Base-by-base conservation (phyloP, 169 alveolate species). In the Perkinsus marinus region DNA sequence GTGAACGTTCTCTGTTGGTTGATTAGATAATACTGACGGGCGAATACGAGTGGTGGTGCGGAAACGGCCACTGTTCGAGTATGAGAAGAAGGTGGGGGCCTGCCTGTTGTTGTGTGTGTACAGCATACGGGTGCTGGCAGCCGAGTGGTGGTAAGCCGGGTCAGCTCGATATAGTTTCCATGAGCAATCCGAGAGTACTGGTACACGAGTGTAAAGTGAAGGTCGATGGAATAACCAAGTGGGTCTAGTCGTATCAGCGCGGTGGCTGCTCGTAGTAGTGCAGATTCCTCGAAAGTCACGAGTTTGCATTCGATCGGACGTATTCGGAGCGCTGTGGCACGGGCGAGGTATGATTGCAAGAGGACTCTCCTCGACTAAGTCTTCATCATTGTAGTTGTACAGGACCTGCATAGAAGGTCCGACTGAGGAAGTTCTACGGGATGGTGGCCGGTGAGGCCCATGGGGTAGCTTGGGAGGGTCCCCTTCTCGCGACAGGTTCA, bases 11-110 rank as follows among this genome's bases (percentile, higher is more conserved):
- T 13, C 79, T 0, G 79, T 5, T 57, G 34, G 36, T 57, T 16
- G 46, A 10, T 2, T 26, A 57, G 79, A 26, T n/a, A n/a, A n/a
- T 57, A 57, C 34, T 2, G 79, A 92, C 69, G 93, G 96, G 19
- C 93, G 95, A 68, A 95, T 95, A n/a, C 95, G 95, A 90, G 99
- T 98, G 7, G 98, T 97, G 36, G 99, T 98, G 0, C 95, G 99
- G 89, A 98, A 98, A 94, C 92, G 99, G 39, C 99, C 99, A 30
- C 96, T 98, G 89, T 97, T 96, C 92, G 97, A 96, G 36, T 94
- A 95, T 89, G 99, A 98, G 95, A 92, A 93, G 79, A 94, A 95
- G 34, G 79, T 57, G n/a, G n/a, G n/a, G n/a, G n/a, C n/a, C n/a
- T n/a, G n/a, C n/a, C n/a, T n/a, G n/a, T n/a, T n/a, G n/a, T n/a